Evolutionary conservation across 116 monocot genomes (phyloP).

Genomic region (Iris pallida): DNA sequence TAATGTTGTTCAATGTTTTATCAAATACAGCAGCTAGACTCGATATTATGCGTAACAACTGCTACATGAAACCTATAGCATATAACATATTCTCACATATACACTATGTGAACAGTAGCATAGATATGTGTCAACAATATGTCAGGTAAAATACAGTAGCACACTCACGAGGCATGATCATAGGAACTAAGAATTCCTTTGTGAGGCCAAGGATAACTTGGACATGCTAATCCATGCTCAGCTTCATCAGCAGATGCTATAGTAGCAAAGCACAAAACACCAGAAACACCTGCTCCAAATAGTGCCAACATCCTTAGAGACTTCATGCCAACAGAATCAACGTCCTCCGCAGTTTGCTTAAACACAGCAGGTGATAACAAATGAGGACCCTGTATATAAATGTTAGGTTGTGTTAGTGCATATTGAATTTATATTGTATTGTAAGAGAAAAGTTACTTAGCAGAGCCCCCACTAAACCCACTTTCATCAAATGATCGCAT

Average conservation of each 20-base stretch:
- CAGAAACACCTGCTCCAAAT: conserved; percentile 63
- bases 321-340: conserved; percentile 35
- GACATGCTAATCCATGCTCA: conserved; percentile 63
- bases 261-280: conserved; percentile 53
- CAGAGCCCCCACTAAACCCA: too few relatives aligned
- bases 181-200: conserved; percentile 78
- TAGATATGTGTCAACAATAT: not conserved
- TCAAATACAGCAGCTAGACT: too few relatives aligned
- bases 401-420: not conserved
- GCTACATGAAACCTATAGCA: too few relatives aligned
- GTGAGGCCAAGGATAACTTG: conserved; percentile 85
- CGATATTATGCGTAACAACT: too few relatives aligned
- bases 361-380: conserved; percentile 26
- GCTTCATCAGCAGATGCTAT: conserved; percentile 78
- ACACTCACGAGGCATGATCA: conserved; percentile 78
- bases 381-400: conserved; percentile 29
- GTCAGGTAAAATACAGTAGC: not conserved
- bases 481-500: too few relatives aligned
- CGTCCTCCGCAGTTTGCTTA: conserved; percentile 32
- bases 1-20: too few relatives aligned
- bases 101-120: not conserved
- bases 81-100: too few relatives aligned
- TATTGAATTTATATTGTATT: not conserved
- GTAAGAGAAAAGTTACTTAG: not conserved
- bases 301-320: conserved; percentile 61